Conservation (phyloP, 495 filamentous ascomycete species). For the Penicillium antarcticum region DNA sequence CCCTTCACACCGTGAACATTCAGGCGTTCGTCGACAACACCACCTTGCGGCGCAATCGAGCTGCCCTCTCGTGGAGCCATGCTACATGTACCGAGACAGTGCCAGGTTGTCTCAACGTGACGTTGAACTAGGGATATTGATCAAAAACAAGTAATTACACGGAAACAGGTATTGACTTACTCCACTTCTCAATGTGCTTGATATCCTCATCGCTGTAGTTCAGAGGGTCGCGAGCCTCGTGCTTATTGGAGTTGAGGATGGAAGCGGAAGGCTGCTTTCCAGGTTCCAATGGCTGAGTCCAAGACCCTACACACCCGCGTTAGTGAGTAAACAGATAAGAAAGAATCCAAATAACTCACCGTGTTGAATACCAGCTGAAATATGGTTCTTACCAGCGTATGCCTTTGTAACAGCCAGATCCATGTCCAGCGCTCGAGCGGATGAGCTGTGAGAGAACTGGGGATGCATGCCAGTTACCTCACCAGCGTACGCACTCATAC, state of each 20-base stretch:
- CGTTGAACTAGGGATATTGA: slow-evolving; percentile 34
- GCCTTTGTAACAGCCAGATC: slow-evolving; percentile 69
- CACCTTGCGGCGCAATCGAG: slow-evolving; percentile 70
- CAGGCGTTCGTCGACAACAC: slow-evolving; percentile 74
- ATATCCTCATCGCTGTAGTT: slow-evolving; percentile 67
- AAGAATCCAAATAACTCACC: slow-evolving; percentile 20
- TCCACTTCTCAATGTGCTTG: slow-evolving; percentile 71
- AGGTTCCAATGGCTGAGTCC: slow-evolving; percentile 39
- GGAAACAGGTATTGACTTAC: slow-evolving; percentile 32
- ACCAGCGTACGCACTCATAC: slow-evolving; percentile 76
- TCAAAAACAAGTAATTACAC: not conserved
- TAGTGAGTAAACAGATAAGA: not conserved
- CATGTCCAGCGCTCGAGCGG: slow-evolving; percentile 67
- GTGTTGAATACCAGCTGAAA: slow-evolving; percentile 68
- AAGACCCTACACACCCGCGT: slow-evolving; percentile 29
- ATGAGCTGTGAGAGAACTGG: slow-evolving; percentile 63
- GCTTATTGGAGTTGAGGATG: slow-evolving; percentile 48
- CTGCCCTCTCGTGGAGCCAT: slow-evolving; percentile 80
- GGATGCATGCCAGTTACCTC: slow-evolving; percentile 66
- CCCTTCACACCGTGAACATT: slow-evolving; percentile 79
- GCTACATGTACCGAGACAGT: slow-evolving; percentile 65
- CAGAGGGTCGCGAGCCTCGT: slow-evolving; percentile 57
- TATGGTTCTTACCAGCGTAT: slow-evolving; percentile 70
- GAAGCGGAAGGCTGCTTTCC: slow-evolving; percentile 47
- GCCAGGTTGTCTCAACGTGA: slow-evolving; percentile 80